Percentiles rank a stretch among this genome's conserved stretches.
These are phyloP conservation scores for Tetracentron sinense DNA, from an alignment of 164 flowering plant species.

Conservation along the genomic window DNA sequence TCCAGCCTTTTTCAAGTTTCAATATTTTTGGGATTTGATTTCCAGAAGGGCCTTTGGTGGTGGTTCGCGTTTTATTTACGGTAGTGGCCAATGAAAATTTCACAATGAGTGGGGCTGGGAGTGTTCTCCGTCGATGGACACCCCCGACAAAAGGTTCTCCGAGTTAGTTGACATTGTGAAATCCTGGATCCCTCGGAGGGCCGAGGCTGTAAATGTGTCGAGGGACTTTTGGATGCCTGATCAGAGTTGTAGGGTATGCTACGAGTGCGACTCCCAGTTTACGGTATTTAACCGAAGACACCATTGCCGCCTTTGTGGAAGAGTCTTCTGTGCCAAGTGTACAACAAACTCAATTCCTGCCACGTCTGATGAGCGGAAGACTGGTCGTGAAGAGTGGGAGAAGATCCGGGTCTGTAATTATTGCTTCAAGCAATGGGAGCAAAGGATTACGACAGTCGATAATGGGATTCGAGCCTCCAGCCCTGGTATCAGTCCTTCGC, in stretches of 20 bases:
- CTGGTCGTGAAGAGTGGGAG: conserved; percentile 52
- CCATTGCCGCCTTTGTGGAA: conserved; percentile 91
- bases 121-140: conserved; percentile 58
- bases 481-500: conserved; percentile 50
- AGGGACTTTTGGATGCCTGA: conserved; percentile 99
- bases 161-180: conserved; percentile 50
- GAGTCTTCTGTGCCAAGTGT: conserved; percentile 87
- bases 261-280: conserved; percentile 87
- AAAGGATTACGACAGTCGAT: conserved; percentile 33
- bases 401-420: conserved; percentile 79
- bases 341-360: conserved; percentile 77
- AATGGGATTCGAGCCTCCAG: conserved; percentile 41
- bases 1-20: neutral
- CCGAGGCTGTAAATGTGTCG: conserved; percentile 72
- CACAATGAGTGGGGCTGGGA: conserved; percentile 53
- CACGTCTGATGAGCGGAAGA: conserved; percentile 35
- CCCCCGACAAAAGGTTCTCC: conserved; percentile 43
- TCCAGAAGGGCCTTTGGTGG: neutral
- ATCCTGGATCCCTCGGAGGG: conserved; percentile 76
- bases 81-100: conserved; percentile 44
- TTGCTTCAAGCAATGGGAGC: conserved; percentile 81
- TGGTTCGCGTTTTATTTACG: conserved; percentile 1
- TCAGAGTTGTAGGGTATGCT: conserved; percentile 89
- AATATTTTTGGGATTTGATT: conserved; percentile 2
- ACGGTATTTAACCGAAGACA: conserved; percentile 81